A percentile compares a stretch with the other conserved stretches of the same genome.
Conservation (phyloP, 106 monocot genomes). For the Dioscorea alata region DNA sequence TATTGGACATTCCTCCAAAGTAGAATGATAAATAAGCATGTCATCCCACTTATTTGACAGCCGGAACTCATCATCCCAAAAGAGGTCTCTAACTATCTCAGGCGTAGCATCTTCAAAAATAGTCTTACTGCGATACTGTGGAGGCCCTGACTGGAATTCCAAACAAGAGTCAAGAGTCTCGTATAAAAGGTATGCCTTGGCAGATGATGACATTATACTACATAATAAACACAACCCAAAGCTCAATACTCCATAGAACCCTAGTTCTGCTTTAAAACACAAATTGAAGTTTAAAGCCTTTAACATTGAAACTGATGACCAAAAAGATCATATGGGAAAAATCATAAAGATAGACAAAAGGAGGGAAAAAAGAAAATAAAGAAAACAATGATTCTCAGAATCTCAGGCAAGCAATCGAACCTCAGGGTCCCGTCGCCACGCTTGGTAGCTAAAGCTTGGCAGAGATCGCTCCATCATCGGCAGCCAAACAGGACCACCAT, state of each 20-base stretch:
- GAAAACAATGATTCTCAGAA: too few species aligned
- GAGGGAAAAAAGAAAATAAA: too few species aligned
- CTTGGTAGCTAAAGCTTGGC: slow-evolving; percentile 55
- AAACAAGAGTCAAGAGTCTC: not conserved
- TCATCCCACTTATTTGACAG: slow-evolving; percentile 81
- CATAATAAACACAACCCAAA: too few species aligned
- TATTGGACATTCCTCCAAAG: slow-evolving; percentile 55
- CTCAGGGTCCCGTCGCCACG: slow-evolving; percentile 82
- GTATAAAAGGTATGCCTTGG: too few species aligned
- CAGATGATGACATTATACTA: too few species aligned
- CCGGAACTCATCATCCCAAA: slow-evolving; percentile 92
- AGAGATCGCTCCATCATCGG: slow-evolving; percentile 80
- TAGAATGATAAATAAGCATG: slow-evolving; percentile 77
- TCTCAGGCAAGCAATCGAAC: slow-evolving; percentile 13
- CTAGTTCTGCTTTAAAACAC: not conserved
- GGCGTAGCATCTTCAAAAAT: slow-evolving; percentile 77
- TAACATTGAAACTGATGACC: not conserved
- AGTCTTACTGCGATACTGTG: slow-evolving; percentile 85
- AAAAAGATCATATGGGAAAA: not conserved
- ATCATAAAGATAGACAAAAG: too few species aligned
- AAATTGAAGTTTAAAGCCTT: not conserved
- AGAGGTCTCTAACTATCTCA: slow-evolving; percentile 78
- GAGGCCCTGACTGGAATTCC: slow-evolving; percentile 51
- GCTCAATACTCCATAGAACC: not conserved
- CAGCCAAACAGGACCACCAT: slow-evolving; percentile 66